A percentile compares a stretch with the other conserved stretches of the same genome.
phyloP scores from a whole-genome alignment of 148 eudicot species.

The Amaranthus palmeri region DNA sequence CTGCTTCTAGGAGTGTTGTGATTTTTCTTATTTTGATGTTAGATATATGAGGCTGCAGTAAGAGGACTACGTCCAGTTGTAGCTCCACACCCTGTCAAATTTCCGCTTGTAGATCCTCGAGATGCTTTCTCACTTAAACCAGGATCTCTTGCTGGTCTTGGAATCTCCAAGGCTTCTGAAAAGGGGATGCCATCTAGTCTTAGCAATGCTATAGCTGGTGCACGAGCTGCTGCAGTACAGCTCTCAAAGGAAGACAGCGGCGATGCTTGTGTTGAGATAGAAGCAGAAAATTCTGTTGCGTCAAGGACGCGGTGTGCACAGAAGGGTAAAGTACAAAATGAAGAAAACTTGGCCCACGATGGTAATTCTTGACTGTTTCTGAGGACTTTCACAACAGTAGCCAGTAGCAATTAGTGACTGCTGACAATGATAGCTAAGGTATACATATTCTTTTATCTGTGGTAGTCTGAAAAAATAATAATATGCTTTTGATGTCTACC shows the following conservation, averaged over 20 bases:
- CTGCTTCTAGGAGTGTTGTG: neutral
- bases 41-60: constrained; percentile 61
- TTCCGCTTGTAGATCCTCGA: constrained; percentile 52
- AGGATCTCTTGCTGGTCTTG: constrained; percentile 39
- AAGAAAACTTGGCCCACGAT: constrained; percentile 6
- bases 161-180: constrained; percentile 28
- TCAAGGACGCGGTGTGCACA: constrained; percentile 41
- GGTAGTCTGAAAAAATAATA: neutral
- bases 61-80: constrained; percentile 53
- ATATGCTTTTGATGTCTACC: neutral
- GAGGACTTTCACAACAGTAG: neutral
- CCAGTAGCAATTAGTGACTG: neutral
- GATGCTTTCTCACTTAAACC: constrained; percentile 66
- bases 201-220: constrained; percentile 60
- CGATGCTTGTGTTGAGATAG: constrained; percentile 12
- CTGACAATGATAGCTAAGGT: constrained; percentile 11
- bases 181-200: constrained; percentile 49
- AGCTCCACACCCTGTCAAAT: constrained; percentile 46
- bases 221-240: constrained; percentile 68
- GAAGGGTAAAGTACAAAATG: constrained; percentile 18
- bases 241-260: constrained; percentile 37
- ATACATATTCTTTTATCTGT: neutral
- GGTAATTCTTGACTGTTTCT: neutral
- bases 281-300: constrained; percentile 34
- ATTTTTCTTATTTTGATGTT: constrained; percentile 6